These are phyloP conservation scores for Berberis thunbergii DNA, from an alignment of 164 flowering plant genomes.

Conservation along the genomic window DNA sequence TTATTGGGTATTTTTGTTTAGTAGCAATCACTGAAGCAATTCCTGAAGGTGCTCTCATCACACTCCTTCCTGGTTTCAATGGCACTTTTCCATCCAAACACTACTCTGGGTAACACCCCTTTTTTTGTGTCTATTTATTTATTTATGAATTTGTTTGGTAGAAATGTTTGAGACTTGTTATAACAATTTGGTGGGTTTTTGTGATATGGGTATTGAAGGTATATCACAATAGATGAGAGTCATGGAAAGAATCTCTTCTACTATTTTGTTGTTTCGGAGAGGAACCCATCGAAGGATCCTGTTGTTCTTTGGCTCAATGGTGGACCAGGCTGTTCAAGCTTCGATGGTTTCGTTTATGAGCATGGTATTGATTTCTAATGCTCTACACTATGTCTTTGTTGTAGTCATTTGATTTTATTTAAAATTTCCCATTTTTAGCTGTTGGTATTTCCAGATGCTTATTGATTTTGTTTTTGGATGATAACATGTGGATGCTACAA, in stretches of 20 bases:
- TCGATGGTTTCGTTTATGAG: conserved; percentile 91
- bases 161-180: too few species aligned
- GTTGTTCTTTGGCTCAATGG: conserved; percentile 98
- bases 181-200: conserved; percentile 4
- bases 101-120: conserved; percentile 57
- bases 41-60: conserved; percentile 47
- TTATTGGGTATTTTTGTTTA: background rate
- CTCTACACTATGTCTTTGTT: background rate
- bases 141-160: background rate
- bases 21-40: conserved; percentile 28
- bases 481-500: too few species aligned
- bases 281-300: conserved; percentile 65
- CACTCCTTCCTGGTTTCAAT: conserved; percentile 67
- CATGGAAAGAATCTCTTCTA: conserved; percentile 65
- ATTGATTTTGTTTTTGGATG: background rate
- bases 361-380: conserved; percentile 44
- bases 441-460: background rate
- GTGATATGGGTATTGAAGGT: conserved; percentile 37
- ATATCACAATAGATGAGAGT: conserved; percentile 55
- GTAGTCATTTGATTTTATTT: background rate
- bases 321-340: conserved; percentile 97
- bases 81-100: conserved; percentile 80
- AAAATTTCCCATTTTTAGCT: too few species aligned
- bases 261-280: conserved; percentile 73
- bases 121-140: background rate